phyloP scores from a whole-genome alignment of 192 early-diverging fungal genomes.

The Thoreauomyces humboldtii region DNA sequence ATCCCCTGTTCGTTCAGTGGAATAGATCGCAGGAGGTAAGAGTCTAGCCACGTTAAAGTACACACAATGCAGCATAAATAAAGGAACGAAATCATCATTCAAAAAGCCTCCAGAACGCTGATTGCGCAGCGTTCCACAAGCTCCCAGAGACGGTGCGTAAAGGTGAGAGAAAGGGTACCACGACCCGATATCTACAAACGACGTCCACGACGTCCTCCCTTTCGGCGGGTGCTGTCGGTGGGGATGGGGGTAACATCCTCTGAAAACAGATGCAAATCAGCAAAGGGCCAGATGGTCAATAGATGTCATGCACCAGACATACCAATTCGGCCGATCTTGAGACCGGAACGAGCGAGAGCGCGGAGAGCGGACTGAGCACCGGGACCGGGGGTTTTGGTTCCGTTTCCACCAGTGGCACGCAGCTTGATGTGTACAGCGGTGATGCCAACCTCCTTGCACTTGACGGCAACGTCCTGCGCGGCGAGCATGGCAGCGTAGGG shows the following conservation, averaged over 20 bases:
- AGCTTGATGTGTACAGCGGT: constrained; percentile 99
- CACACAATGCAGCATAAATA: no score
- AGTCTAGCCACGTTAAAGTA: no score
- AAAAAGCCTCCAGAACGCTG: no score
- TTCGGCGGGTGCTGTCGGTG: constrained; percentile 96
- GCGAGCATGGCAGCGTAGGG: constrained; percentile 99
- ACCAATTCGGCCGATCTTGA: constrained; percentile 99
- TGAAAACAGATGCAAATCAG: constrained; percentile 29
- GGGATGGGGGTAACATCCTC: constrained; percentile 98
- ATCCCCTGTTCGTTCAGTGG: no score
- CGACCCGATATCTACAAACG: constrained; percentile 72
- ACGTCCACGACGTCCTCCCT: constrained; percentile 99
- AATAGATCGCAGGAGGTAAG: no score
- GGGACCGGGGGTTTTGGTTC: constrained; percentile 95
- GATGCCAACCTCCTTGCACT: constrained; percentile 99
- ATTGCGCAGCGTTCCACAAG: no score
- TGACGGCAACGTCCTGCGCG: constrained; percentile 95
- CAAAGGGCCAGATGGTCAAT: not conserved
- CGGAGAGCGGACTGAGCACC: constrained; percentile 98
- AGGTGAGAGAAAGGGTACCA: no score
- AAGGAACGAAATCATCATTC: no score
- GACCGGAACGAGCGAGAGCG: constrained; percentile 96
- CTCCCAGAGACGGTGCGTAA: no score
- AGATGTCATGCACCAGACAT: constrained; percentile 21
- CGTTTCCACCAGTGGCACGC: constrained; percentile 98